Evolutionary conservation across 352 stramenopile genomes (phyloP).

Genomic region (Globisporangium echinulatum): DNA sequence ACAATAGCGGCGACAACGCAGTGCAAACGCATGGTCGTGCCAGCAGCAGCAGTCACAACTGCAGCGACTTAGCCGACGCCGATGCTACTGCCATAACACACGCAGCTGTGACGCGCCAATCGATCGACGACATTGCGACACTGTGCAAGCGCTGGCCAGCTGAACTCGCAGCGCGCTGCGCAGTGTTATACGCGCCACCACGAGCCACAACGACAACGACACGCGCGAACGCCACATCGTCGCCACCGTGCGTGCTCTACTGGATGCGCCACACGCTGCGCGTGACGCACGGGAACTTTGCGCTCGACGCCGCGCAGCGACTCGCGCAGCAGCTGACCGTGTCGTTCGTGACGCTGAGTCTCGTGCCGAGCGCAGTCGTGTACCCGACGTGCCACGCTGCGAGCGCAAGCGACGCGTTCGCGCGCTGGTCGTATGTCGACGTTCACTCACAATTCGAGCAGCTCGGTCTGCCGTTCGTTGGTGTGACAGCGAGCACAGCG

Average conservation of each 20-base stretch:
- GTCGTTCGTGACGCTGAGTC: conserved; percentile 36
- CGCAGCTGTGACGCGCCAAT: background rate
- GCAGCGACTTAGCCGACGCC: background rate
- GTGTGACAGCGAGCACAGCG: conserved; percentile 25
- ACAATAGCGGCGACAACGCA: background rate
- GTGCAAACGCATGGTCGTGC: background rate
- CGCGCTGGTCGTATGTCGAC: conserved; percentile 41
- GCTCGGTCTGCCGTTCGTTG: conserved; percentile 34
- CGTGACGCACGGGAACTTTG: conserved; percentile 58
- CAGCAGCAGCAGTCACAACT: no score
- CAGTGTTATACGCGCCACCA: conserved; percentile 7
- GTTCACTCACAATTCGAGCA: conserved; percentile 40
- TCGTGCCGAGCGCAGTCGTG: conserved; percentile 40
- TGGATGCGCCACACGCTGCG: conserved; percentile 63
- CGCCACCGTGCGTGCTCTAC: conserved; percentile 41
- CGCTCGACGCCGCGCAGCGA: conserved; percentile 38
- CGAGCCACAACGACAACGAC: background rate
- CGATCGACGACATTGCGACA: conserved; percentile 7
- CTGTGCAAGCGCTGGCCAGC: conserved; percentile 42
- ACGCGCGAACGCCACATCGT: no score
- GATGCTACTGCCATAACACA: conserved; percentile 1
- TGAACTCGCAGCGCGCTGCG: conserved; percentile 35
- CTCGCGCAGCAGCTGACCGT: conserved; percentile 34
- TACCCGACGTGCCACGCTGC: conserved; percentile 49
- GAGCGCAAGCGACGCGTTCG: conserved; percentile 50